Evolutionary conservation across 805 yeast genomes (phyloP).

Genomic region (Pichia scutulata): DNA sequence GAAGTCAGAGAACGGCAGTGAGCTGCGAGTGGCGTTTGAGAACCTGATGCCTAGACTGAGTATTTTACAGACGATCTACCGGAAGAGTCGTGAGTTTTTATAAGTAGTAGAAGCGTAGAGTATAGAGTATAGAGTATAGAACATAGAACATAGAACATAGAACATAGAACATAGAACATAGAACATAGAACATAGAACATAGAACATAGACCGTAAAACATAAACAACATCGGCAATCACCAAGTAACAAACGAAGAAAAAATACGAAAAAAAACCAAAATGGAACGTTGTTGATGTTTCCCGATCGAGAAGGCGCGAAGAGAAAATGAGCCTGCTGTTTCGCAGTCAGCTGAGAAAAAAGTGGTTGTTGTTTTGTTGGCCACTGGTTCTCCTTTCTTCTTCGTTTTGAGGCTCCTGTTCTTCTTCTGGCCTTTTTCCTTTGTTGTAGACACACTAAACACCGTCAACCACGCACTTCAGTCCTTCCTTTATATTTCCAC

Average conservation of each 20-base stretch:
- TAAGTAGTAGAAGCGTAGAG: too few species aligned
- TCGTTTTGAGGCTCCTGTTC: not conserved
- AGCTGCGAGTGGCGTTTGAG: conserved; percentile 24
- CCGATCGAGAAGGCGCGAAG: not conserved
- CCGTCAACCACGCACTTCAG: not conserved
- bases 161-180: too few species aligned
- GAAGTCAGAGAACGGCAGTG: conserved; percentile 24
- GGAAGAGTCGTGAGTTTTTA: conserved; percentile 7
- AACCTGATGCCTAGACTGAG: conserved; percentile 25
- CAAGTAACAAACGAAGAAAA: too few species aligned
- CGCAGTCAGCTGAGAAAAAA: not conserved
- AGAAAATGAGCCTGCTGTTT: not conserved
- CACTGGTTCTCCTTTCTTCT: not conserved
- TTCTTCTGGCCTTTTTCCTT: not conserved
- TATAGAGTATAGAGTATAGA: too few species aligned
- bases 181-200: too few species aligned
- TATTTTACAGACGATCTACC: conserved; percentile 24
- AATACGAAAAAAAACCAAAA: too few species aligned
- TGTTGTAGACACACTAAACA: not conserved
- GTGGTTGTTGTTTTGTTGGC: not conserved
- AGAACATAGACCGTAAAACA: too few species aligned
- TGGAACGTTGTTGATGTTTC: not conserved
- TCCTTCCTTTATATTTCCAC: not conserved
- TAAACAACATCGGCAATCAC: too few species aligned
- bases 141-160: too few species aligned